Conservation (phyloP, 2,329 filamentous ascomycete genomes). For the Thielaviopsis cerberus region DNA sequence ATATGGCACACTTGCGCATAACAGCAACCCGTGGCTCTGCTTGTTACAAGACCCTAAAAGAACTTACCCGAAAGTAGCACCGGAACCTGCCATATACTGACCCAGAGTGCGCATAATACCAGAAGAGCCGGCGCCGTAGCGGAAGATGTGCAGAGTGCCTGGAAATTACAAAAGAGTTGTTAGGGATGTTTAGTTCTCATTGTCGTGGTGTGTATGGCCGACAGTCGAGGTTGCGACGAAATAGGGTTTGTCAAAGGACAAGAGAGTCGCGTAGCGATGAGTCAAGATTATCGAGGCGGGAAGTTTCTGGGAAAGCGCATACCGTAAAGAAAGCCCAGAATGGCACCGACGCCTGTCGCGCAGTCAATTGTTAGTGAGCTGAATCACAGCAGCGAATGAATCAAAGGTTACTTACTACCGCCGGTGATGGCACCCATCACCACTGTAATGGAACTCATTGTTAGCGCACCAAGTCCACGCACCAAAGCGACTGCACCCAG, state of each 20-base stretch:
- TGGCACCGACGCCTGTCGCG: slow-evolving; percentile 64
- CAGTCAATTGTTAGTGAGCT: neutral
- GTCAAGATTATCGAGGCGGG: neutral
- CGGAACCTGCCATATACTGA: slow-evolving; percentile 91
- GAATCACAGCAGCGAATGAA: neutral
- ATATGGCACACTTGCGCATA: neutral
- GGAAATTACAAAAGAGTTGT: slow-evolving; percentile 8
- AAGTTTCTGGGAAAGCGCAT: slow-evolving; percentile 16
- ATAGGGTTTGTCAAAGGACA: neutral
- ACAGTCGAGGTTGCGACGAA: neutral
- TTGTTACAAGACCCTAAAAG: neutral
- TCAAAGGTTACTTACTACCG: slow-evolving; percentile 50
- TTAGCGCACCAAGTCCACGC: neutral
- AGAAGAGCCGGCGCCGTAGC: slow-evolving; percentile 82
- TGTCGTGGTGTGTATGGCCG: neutral
- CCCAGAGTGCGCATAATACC: slow-evolving; percentile 86
- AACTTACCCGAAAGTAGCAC: slow-evolving; percentile 77
- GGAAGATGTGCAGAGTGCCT: slow-evolving; percentile 88
- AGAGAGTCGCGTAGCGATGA: neutral
- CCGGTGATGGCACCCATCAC: slow-evolving; percentile 99
- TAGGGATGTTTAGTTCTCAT: slow-evolving; percentile 9
- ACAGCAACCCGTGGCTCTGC: neutral
- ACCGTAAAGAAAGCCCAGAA: slow-evolving; percentile 98
- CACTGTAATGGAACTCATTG: slow-evolving; percentile 31
- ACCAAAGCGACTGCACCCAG: neutral